Percentiles rank a stretch among this genome's conserved stretches.
phyloP scores from a whole-genome alignment of 139 green algal species.

The Chlamydomonas eustigma region DNA sequence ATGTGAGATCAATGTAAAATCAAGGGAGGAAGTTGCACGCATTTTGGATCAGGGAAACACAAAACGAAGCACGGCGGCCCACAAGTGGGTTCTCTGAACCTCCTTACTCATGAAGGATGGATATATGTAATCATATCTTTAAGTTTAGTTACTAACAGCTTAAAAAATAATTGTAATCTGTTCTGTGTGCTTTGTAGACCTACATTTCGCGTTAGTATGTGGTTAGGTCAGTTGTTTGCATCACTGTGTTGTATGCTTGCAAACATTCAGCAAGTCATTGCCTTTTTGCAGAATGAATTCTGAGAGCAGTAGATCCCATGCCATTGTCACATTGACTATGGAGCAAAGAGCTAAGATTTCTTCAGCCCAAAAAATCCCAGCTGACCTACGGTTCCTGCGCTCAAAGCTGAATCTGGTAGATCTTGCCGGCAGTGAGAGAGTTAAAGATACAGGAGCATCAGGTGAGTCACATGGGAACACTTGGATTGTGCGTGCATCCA shows the following conservation, averaged over 20 bases:
- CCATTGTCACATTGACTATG: slow-evolving; percentile 40
- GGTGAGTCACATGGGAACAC: not conserved
- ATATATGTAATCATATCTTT: too few relatives aligned
- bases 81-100: slow-evolving; percentile 21
- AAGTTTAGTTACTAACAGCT: too few relatives aligned
- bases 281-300: slow-evolving; percentile 37
- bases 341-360: slow-evolving; percentile 26
- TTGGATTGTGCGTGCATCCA: too few relatives aligned
- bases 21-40: slow-evolving; percentile 9
- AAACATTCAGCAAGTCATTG: not conserved
- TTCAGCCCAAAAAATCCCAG: slow-evolving; percentile 2
- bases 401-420: slow-evolving; percentile 73
- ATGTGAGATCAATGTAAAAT: slow-evolving; percentile 25
- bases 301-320: slow-evolving; percentile 36
- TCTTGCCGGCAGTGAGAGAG: slow-evolving; percentile 63
- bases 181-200: too few relatives aligned
- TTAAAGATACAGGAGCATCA: slow-evolving; percentile 39
- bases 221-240: too few relatives aligned
- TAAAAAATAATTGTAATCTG: too few relatives aligned
- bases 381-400: slow-evolving; percentile 36
- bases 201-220: too few relatives aligned
- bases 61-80: slow-evolving; percentile 16
- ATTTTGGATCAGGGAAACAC: slow-evolving; percentile 29
- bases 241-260: not conserved
- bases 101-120: too few relatives aligned